Percentiles rank a stretch among this genome's conserved stretches.
phyloP scores from a whole-genome alignment of 176 grass and related monocot genomes.

The Aechmea fasciata region DNA sequence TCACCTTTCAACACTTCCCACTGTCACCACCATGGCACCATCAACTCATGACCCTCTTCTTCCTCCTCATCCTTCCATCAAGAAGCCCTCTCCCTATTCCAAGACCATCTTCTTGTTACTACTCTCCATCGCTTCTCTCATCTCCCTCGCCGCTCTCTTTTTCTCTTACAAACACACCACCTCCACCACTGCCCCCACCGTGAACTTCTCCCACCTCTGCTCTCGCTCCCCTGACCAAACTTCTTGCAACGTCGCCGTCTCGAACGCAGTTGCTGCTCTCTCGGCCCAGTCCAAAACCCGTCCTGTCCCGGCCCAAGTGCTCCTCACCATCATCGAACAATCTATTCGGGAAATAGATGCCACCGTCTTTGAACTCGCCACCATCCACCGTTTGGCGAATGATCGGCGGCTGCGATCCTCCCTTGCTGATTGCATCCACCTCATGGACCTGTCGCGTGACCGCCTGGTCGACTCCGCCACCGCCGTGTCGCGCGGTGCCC shows the following conservation, averaged over 20 bases:
- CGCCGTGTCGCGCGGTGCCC: not conserved
- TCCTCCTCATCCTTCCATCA: conserved; percentile 9
- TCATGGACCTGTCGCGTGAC: conserved; percentile 41
- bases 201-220: conserved; percentile 28
- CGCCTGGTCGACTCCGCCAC: conserved; percentile 15
- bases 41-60: conserved; percentile 23
- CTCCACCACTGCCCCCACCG: no score
- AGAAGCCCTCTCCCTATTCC: not conserved
- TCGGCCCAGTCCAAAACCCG: not conserved
- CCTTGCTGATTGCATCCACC: conserved; percentile 41
- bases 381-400: conserved; percentile 1
- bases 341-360: conserved; percentile 28
- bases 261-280: conserved; percentile 8
- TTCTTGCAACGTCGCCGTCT: conserved; percentile 37
- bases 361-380: not conserved
- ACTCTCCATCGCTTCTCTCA: conserved; percentile 5
- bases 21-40: conserved; percentile 10
- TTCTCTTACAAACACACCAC: not conserved
- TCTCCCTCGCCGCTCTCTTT: not conserved
- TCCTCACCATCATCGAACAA: conserved; percentile 26
- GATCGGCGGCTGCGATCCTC: conserved; percentile 15
- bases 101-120: no score
- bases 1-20: no score
- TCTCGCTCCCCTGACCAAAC: conserved; percentile 23
- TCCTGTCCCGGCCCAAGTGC: conserved; percentile 1